These are phyloP conservation scores for Lipomyces kockii DNA, from an alignment of 805 yeast genomes.

Conservation along the genomic window DNA sequence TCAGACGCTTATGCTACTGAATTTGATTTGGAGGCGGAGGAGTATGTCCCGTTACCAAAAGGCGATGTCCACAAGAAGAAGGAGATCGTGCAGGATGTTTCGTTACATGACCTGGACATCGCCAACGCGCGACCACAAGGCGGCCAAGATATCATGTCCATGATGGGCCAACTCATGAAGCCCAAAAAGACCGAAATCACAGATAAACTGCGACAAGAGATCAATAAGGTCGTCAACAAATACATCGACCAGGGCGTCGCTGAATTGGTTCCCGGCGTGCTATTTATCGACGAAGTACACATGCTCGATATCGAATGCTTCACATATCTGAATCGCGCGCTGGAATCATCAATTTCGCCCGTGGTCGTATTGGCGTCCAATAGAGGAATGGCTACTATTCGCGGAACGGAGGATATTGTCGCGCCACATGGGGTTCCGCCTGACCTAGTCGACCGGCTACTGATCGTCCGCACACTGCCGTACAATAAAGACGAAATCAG, in stretches of 20 bases:
- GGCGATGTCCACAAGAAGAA: constrained; percentile 98
- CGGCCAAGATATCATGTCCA: constrained; percentile 92
- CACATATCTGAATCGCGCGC: constrained; percentile 90
- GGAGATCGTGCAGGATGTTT: constrained; percentile 96
- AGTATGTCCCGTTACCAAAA: constrained; percentile 96
- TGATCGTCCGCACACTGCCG: constrained; percentile 91
- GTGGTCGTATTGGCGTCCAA: constrained; percentile 95
- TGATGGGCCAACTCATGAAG: constrained; percentile 96
- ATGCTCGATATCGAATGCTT: constrained; percentile 98
- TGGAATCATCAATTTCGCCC: constrained; percentile 91
- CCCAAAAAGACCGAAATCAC: constrained; percentile 97
- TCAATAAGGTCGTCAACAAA: constrained; percentile 91
- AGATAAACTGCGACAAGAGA: constrained; percentile 90
- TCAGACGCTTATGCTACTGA: constrained; percentile 99
- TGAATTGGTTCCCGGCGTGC: constrained; percentile 95
- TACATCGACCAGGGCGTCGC: constrained; percentile 99
- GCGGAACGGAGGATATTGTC: constrained; percentile 82
- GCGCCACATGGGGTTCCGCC: constrained; percentile 98
- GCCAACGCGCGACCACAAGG: constrained; percentile 97
- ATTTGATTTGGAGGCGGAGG: constrained; percentile 97
- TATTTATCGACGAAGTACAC: constrained; percentile 97
- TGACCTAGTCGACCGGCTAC: constrained; percentile 86
- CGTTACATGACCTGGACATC: constrained; percentile 92
- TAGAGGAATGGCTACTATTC: constrained; percentile 87
- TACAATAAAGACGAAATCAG: constrained; percentile 81